A percentile compares a stretch with the other conserved stretches of the same genome.
Conservation (phyloP, 768 basidiomycete genomes). For the Podaxis sp. region DNA sequence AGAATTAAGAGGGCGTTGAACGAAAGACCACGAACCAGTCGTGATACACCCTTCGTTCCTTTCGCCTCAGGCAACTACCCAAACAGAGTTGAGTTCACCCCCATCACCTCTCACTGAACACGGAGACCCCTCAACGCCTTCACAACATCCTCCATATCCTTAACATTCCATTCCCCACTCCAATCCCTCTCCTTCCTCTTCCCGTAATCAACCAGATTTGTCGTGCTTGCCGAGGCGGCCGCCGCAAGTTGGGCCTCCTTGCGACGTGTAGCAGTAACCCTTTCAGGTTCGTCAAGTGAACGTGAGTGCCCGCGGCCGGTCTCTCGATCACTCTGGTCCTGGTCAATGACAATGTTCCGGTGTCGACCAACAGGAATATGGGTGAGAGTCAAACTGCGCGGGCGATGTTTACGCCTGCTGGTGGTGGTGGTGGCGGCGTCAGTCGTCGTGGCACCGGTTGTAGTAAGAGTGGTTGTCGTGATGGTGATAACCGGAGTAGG, state of each 20-base stretch:
- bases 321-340: neutral
- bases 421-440: neutral
- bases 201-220: conserved; percentile 16
- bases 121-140: conserved; percentile 25
- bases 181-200: conserved; percentile 31
- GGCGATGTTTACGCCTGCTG: conserved; percentile 10
- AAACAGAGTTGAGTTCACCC: neutral
- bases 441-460: neutral
- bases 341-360: conserved; percentile 2
- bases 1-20: neutral
- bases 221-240: neutral
- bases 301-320: neutral
- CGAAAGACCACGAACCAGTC: neutral
- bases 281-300: neutral
- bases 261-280: neutral
- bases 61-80: neutral
- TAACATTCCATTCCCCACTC: conserved; percentile 35
- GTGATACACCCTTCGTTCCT: neutral
- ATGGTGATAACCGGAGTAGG: neutral
- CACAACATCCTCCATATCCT: conserved; percentile 31
- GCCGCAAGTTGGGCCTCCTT: neutral
- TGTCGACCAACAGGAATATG: neutral
- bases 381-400: conserved; percentile 14
- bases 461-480: neutral
- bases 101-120: conserved; percentile 9